Evolutionary conservation across 179 eudicot genomes (phyloP).

Genomic region (Spergularia azorica): DNA sequence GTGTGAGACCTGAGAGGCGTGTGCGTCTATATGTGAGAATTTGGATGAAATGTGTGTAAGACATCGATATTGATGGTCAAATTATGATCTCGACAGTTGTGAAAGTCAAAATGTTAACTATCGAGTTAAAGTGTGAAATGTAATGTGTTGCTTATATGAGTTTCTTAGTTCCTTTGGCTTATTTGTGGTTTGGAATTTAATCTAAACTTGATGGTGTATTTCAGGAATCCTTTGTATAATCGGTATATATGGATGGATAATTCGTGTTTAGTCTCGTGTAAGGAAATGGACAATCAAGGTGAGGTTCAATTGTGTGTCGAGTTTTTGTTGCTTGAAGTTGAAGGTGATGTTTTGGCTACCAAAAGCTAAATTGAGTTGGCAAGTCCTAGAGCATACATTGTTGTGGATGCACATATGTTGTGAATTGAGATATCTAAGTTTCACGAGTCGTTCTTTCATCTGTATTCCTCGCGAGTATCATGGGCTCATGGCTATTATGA

Average conservation of each 20-base stretch:
- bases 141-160: not conserved
- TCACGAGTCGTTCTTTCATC: too few species aligned
- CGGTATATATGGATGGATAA: slow-evolving; percentile 37
- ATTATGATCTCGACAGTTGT: too few species aligned
- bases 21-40: too few species aligned
- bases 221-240: slow-evolving; percentile 25
- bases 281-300: slow-evolving; percentile 26
- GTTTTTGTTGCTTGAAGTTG: not conserved
- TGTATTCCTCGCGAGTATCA: too few species aligned
- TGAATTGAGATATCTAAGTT: not conserved
- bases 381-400: not conserved
- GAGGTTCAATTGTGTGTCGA: slow-evolving; percentile 21
- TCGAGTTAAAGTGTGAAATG: not conserved
- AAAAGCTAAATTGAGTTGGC: not conserved
- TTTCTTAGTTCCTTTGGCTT: too few species aligned
- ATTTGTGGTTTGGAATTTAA: too few species aligned
- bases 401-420: not conserved
- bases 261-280: slow-evolving; percentile 37
- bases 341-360: not conserved
- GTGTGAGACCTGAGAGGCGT: too few species aligned
- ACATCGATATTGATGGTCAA: too few species aligned
- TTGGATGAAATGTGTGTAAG: too few species aligned
- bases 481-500: too few species aligned
- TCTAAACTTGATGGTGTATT: slow-evolving; percentile 11
- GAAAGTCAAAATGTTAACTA: too few species aligned